Evolutionary conservation across 106 monocot genomes (phyloP).

Genomic region (Xerophyta viscosa): DNA sequence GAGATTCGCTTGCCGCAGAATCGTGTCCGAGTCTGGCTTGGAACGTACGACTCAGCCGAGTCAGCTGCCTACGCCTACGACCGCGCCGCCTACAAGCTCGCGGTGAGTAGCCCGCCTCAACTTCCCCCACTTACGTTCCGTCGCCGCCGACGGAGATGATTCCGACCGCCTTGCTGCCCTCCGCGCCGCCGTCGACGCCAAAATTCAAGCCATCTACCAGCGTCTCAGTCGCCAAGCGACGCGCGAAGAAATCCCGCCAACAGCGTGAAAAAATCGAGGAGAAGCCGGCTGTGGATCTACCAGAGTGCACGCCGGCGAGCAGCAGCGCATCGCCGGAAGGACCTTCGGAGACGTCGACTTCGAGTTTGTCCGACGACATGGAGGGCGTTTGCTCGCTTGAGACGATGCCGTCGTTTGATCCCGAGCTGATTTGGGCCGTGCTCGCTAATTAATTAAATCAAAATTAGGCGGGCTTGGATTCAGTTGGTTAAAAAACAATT

Average conservation of each 20-base stretch:
- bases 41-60: constrained; percentile 82
- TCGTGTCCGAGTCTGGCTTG: constrained; percentile 75
- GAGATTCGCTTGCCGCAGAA: constrained; percentile 89
- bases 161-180: constrained; percentile 33
- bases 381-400: constrained; percentile 46
- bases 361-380: too few relatives aligned
- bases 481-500: too few relatives aligned
- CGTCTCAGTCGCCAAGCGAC: constrained; percentile 23
- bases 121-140: constrained; percentile 44
- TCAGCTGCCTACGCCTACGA: constrained; percentile 87
- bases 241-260: too few relatives aligned
- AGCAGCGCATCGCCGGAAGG: too few relatives aligned
- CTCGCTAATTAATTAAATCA: constrained; percentile 25
- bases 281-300: too few relatives aligned
- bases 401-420: constrained; percentile 76
- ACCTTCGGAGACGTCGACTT: too few relatives aligned
- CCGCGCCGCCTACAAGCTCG: constrained; percentile 82
- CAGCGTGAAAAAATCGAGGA: too few relatives aligned
- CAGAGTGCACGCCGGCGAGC: too few relatives aligned
- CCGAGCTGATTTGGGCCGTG: constrained; percentile 78
- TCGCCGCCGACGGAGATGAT: constrained; percentile 1
- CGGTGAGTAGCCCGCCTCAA: constrained; percentile 84
- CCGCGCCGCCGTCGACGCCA: constrained; percentile 58
- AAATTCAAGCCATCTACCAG: constrained; percentile 72
- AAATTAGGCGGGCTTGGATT: too few relatives aligned